Base-by-base conservation (phyloP, 2,329 filamentous ascomycete genomes). In the Tolypocladium paradoxum region DNA sequence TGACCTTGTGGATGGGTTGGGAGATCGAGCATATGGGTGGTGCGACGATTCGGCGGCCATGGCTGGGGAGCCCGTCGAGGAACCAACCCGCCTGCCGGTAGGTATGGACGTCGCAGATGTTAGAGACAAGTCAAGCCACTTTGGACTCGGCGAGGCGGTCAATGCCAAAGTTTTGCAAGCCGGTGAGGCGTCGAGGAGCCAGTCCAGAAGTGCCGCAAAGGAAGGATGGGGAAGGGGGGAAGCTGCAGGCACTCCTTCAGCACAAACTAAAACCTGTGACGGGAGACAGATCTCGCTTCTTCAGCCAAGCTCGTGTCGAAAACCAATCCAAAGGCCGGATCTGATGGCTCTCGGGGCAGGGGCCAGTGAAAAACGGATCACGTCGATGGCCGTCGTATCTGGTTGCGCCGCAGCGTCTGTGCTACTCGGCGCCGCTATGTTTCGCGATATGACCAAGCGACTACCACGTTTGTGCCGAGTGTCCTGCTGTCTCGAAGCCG, bases 21-120 rank as follows among this genome's bases (percentile, higher is more conserved):
- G 81, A 54, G 81, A 84, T 68, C 79, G 80, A 62, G 78, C 70
- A 66, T 79, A 83, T 49, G 74, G 69, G 65, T 75, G 79, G 70
- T 83, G 79, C 62, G 77, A 65, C 55, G 64, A 60, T 50, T 78
- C 74, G 62, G 78, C 73, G 79, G 83, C 83, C 63, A 65, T 61
- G 64, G 24, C 40, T 55, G 35, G 38, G 20, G 34, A 43, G 37
- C 36, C 36, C 29, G 29, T 38, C 64, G 63, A 53, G 36, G 35
- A 20, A 18, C 22, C 43, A 43, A 38, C 18, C 47, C 22, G 27
- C 43, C 43, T 31, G 43, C 43, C 43, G 27, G 43, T 20, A 31
- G 27, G 16, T 31, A 46, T n/a, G 18, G 43, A 18, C 18, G 18
- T 29, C 31, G 16, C 43, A 29, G 43, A 12, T 20, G 27, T 12